Evolutionary conservation across 2,329 filamentous ascomycete species (phyloP).

Genomic region (Endothia cerciana): DNA sequence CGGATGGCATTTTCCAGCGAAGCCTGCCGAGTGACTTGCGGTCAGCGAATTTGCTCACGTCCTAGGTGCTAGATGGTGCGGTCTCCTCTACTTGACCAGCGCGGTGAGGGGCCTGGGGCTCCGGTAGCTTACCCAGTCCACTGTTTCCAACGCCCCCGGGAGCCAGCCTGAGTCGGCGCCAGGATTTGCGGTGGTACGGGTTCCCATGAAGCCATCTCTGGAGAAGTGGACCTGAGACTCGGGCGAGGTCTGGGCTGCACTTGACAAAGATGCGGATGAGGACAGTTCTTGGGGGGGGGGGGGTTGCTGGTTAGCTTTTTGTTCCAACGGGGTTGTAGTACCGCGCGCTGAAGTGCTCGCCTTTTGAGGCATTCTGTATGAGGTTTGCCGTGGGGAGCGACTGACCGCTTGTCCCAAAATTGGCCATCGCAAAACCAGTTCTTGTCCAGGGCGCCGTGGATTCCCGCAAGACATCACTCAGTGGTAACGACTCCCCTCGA

Average conservation of each 20-base stretch:
- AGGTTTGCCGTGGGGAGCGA: neutral
- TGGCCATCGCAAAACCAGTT: conserved; percentile 2
- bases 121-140: conserved; percentile 19
- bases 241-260: neutral
- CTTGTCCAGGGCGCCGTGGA: neutral
- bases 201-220: conserved; percentile 7
- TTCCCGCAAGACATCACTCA: neutral
- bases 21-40: conserved; percentile 12
- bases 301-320: conserved; percentile 2
- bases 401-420: conserved; percentile 15
- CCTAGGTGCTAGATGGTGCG: neutral
- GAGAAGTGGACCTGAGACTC: neutral
- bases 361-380: neutral
- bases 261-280: neutral
- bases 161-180: conserved; percentile 23
- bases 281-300: conserved; percentile 7
- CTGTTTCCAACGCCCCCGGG: conserved; percentile 15
- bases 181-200: neutral
- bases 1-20: conserved; percentile 24
- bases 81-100: neutral
- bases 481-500: conserved; percentile 8
- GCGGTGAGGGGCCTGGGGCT: neutral
- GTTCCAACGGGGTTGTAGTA: neutral
- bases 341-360: neutral
- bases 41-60: conserved; percentile 6